Evolutionary conservation across 2,329 filamentous ascomycete species (phyloP).

Genomic region (Ciborinia camelliae): DNA sequence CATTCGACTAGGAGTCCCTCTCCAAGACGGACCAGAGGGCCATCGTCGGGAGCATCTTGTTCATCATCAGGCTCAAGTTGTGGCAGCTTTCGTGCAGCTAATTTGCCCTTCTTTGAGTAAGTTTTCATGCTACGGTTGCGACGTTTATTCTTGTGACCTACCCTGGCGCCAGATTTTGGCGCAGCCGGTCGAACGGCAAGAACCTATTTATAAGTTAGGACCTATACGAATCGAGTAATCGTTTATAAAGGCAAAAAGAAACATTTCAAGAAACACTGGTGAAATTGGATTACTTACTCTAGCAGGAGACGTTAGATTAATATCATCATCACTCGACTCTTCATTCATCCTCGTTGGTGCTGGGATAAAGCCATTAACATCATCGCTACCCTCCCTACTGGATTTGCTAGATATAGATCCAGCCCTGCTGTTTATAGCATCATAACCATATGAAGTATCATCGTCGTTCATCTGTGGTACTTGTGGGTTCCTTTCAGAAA

Average conservation of each 20-base stretch:
- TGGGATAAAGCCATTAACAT: slow-evolving; percentile 33
- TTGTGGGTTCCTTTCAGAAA: slow-evolving; percentile 46
- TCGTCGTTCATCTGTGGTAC: slow-evolving; percentile 23
- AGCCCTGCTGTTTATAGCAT: slow-evolving; percentile 37
- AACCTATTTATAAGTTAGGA: slow-evolving; percentile 35
- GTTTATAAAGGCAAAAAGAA: background rate
- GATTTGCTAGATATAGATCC: slow-evolving; percentile 39
- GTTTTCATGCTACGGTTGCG: slow-evolving; percentile 36
- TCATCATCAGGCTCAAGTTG: slow-evolving; percentile 22
- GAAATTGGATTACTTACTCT: slow-evolving; percentile 6
- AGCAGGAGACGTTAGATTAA: slow-evolving; percentile 1
- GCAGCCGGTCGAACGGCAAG: slow-evolving; percentile 35
- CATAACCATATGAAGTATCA: slow-evolving; percentile 22
- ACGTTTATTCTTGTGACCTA: slow-evolving; percentile 35
- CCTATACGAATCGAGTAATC: background rate
- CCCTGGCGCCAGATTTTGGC: slow-evolving; percentile 30
- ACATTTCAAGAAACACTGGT: background rate
- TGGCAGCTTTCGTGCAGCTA: slow-evolving; percentile 25
- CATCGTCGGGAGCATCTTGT: slow-evolving; percentile 43
- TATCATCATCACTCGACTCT: slow-evolving; percentile 53
- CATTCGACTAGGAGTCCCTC: slow-evolving; percentile 89
- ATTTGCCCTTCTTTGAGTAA: slow-evolving; percentile 41
- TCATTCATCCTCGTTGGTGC: slow-evolving; percentile 55
- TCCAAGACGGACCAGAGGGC: slow-evolving; percentile 70
- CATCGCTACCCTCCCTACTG: slow-evolving; percentile 47